Evolutionary conservation across 1,284 basidiomycete genomes (phyloP), one percentile per base, ranked within the genome.

Genomic region (Malassezia japonica): DNA sequence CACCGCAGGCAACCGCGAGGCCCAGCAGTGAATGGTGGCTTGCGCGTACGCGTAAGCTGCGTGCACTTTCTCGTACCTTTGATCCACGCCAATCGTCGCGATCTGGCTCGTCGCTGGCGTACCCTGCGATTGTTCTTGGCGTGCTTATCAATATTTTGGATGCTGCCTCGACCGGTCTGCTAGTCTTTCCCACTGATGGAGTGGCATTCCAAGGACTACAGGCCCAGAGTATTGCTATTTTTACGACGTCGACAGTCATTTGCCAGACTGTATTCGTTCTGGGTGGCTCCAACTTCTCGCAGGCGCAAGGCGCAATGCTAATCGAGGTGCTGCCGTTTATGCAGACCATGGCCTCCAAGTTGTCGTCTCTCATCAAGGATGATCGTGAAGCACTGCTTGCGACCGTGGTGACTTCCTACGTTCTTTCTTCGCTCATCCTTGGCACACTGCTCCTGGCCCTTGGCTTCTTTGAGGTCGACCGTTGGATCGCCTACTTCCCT

Each of bases 401-500:
- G 7, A 48, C 47, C 7, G 16, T 28, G 6, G 37, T 40, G 4
- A 20, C 21, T 7, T 13, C 29, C 23, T 48, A 41, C 27, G 47
- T 20, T 4, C 18, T 41, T n/a, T 41, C 47, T 4, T 31, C 38
- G 16, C 8, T 48, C 1, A 32, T 42, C 3, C 21, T 48, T 8
- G 47, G 38, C 18, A 20, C 13, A 18, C 24, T 41, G 23, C 31
- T 40, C 23, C 9, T 48, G 3, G 28, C 33, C 4, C 29, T 48
- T 15, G 38, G 38, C 46, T 41, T 48, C 23, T 48, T 48, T 21
- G 29, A 48, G 16, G 41, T 28, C 12, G 38, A 41, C 18, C 28
- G 38, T 8, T 48, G 47, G 31, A 41, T 41, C 21, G 47, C 47
- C 16, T 48, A 48, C 32, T 40, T 48, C n/a, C 47, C 31, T 5